Evolutionary conservation across 2,329 filamentous ascomycete species (phyloP).

Genomic region (Acrodontium crateriforme): DNA sequence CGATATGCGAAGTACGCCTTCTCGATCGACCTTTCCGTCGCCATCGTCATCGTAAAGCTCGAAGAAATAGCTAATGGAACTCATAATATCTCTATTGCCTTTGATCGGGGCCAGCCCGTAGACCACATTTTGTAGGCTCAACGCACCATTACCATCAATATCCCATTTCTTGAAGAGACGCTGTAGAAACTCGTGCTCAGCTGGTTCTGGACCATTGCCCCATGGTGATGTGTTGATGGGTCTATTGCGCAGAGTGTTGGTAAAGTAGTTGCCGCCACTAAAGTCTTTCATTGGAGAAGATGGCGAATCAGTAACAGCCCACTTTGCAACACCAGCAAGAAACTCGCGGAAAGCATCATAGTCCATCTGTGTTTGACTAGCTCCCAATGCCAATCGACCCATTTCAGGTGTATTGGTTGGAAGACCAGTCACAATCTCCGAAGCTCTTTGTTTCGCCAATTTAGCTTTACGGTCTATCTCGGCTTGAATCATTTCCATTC

Average conservation of each 20-base stretch:
- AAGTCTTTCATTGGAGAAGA: slow-evolving; percentile 40
- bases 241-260: slow-evolving; percentile 27
- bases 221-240: slow-evolving; percentile 33
- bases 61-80: slow-evolving; percentile 94
- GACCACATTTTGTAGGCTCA: slow-evolving; percentile 85
- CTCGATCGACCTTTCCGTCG: slow-evolving; percentile 82
- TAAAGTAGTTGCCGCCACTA: slow-evolving; percentile 41
- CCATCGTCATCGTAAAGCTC: slow-evolving; percentile 89
- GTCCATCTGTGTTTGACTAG: slow-evolving; percentile 88
- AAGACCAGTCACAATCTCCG: slow-evolving; percentile 35
- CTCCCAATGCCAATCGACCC: slow-evolving; percentile 74
- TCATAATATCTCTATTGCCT: slow-evolving; percentile 91
- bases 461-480: slow-evolving; percentile 51
- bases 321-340: slow-evolving; percentile 69
- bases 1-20: slow-evolving; percentile 88
- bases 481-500: slow-evolving; percentile 62
- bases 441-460: slow-evolving; percentile 42
- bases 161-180: slow-evolving; percentile 85
- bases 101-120: slow-evolving; percentile 83
- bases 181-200: slow-evolving; percentile 88
- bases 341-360: slow-evolving; percentile 95
- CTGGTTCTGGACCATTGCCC: slow-evolving; percentile 53
- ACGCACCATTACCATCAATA: slow-evolving; percentile 55
- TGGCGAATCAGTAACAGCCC: slow-evolving; percentile 83
- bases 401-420: slow-evolving; percentile 49